Evolutionary conservation across 805 yeast species (phyloP).

Genomic region (Clavispora fructus): DNA sequence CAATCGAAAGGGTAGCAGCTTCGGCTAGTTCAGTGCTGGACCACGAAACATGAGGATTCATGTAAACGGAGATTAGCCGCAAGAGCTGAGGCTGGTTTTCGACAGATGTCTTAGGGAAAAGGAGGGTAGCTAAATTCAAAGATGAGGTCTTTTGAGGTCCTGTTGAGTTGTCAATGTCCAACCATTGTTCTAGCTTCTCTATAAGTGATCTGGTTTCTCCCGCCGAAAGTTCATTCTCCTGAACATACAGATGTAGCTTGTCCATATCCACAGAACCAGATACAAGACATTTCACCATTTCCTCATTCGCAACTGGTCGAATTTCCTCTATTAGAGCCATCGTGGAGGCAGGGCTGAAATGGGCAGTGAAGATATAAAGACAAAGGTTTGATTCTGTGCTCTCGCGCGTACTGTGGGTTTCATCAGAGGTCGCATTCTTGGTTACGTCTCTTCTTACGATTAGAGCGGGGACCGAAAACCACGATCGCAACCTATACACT

Average conservation of each 20-base stretch:
- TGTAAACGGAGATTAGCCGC: slow-evolving; percentile 14
- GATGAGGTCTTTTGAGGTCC: background rate
- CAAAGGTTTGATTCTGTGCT: no score
- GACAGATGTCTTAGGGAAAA: background rate
- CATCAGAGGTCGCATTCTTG: no score
- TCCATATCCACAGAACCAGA: background rate
- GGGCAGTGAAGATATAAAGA: no score
- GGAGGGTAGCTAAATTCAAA: background rate
- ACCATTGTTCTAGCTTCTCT: background rate
- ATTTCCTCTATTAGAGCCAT: background rate
- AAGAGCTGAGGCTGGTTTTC: background rate
- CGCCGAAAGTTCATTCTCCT: background rate
- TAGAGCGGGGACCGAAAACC: no score
- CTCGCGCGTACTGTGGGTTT: no score
- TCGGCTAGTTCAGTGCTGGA: slow-evolving; percentile 5
- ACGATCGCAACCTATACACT: no score
- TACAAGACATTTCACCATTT: background rate
- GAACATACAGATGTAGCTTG: background rate
- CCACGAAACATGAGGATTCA: slow-evolving; percentile 31
- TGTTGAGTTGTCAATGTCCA: background rate
- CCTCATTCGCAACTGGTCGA: background rate
- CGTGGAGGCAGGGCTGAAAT: background rate
- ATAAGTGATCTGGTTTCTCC: background rate
- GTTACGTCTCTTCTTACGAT: no score
- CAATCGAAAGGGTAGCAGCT: background rate